phyloP scores from a whole-genome alignment of 371 early-diverging fungal genomes.

The Entomophthora muscae region DNA sequence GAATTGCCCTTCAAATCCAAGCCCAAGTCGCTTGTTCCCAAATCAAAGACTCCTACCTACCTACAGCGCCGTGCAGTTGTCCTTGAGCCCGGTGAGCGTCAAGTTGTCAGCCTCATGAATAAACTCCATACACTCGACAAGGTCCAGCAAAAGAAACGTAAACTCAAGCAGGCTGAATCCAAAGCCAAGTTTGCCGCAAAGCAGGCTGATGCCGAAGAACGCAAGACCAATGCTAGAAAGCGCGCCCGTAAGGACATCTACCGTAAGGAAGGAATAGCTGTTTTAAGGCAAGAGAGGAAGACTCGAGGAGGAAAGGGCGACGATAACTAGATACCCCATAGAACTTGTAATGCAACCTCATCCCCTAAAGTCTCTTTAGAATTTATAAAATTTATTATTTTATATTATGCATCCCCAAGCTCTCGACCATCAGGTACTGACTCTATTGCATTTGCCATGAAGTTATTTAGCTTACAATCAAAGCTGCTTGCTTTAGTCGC shows the following conservation, averaged over 20 bases:
- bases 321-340: too few species aligned
- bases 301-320: not conserved
- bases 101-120: slow-evolving; percentile 61
- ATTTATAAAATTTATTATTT: too few species aligned
- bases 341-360: too few species aligned
- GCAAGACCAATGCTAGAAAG: slow-evolving; percentile 25
- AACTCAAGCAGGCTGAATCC: slow-evolving; percentile 35
- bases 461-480: too few species aligned
- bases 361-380: too few species aligned
- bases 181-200: slow-evolving; percentile 30
- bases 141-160: slow-evolving; percentile 60
- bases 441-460: too few species aligned
- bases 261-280: slow-evolving; percentile 8
- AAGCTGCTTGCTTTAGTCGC: too few species aligned
- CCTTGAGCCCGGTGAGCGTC: slow-evolving; percentile 73
- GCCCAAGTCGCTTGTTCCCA: slow-evolving; percentile 46
- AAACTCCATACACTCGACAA: slow-evolving; percentile 72
- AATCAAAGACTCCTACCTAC: slow-evolving; percentile 24
- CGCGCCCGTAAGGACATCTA: slow-evolving; percentile 2
- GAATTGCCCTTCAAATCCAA: slow-evolving; percentile 81
- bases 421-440: too few species aligned
- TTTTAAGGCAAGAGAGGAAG: not conserved
- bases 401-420: too few species aligned
- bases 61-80: slow-evolving; percentile 67
- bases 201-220: slow-evolving; percentile 35